These are phyloP conservation scores for Croton setiger DNA, from an alignment of 441 rosid genomes.

Conservation along the genomic window DNA sequence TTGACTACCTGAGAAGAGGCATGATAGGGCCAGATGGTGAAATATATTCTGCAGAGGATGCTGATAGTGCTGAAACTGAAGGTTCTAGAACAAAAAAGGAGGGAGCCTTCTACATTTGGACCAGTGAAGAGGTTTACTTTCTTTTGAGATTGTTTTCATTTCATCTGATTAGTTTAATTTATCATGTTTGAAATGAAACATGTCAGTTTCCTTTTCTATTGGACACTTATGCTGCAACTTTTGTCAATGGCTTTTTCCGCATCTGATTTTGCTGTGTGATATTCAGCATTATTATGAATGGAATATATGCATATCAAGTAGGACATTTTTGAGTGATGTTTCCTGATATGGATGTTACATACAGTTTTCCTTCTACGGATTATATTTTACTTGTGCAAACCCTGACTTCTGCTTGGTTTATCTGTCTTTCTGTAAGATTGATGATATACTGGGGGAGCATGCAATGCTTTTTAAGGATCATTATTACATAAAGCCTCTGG, in stretches of 20 bases:
- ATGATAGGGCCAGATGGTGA: conserved; percentile 85
- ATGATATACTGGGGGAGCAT: conserved; percentile 68
- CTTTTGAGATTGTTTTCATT: neutral
- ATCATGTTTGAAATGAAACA: neutral
- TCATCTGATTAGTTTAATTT: conserved; percentile 1
- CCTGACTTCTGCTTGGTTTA: conserved; percentile 13
- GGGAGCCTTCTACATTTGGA: conserved; percentile 93
- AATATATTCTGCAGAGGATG: conserved; percentile 96
- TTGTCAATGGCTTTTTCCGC: neutral
- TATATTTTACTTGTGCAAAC: conserved; percentile 1
- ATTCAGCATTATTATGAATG: neutral
- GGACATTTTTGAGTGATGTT: neutral
- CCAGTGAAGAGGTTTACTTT: conserved; percentile 60
- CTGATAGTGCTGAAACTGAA: conserved; percentile 80
- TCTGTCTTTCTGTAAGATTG: conserved; percentile 47
- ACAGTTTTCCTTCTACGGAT: neutral
- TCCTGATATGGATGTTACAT: neutral
- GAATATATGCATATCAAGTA: neutral
- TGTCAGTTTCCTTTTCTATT: neutral
- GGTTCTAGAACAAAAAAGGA: conserved; percentile 66
- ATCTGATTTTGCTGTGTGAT: neutral
- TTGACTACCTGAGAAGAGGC: conserved; percentile 91
- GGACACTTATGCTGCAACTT: neutral
- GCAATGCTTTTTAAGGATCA: conserved; percentile 74
- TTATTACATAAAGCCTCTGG: conserved; percentile 65